Percentiles rank a stretch among this genome's conserved stretches.
These are phyloP conservation scores for Termitomyces sp. DNA, from an alignment of 768 basidiomycete genomes.

Conservation along the genomic window DNA sequence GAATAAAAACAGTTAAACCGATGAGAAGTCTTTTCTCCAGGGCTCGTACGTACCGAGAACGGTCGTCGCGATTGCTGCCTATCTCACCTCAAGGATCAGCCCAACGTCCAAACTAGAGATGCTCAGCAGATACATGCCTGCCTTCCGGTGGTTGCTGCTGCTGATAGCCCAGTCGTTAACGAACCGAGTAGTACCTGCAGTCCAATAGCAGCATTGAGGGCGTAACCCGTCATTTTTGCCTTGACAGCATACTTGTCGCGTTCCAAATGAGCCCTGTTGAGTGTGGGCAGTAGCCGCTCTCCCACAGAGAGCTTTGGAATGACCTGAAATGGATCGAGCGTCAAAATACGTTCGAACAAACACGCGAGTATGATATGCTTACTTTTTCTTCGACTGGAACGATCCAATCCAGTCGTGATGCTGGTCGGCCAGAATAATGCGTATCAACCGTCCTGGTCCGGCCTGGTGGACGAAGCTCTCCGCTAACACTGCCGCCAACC, in stretches of 20 bases:
- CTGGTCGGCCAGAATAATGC: conserved; percentile 9
- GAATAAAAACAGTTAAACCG: neutral
- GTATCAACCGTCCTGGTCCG: conserved; percentile 11
- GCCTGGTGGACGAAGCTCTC: conserved; percentile 5
- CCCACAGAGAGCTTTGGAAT: conserved; percentile 31
- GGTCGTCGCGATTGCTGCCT: conserved; percentile 32
- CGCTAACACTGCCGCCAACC: conserved; percentile 2
- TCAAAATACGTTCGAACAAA: neutral
- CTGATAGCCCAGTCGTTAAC: conserved; percentile 61
- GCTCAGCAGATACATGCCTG: conserved; percentile 27
- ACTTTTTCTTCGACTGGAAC: conserved; percentile 21
- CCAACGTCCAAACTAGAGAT: neutral
- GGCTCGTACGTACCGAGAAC: conserved; percentile 26
- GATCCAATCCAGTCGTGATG: conserved; percentile 33
- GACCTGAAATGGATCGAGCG: neutral
- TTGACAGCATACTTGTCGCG: conserved; percentile 40
- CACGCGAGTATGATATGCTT: neutral
- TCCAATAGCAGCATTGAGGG: conserved; percentile 47
- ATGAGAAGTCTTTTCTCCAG: neutral
- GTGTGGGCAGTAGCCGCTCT: conserved; percentile 51
- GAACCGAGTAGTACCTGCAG: conserved; percentile 62
- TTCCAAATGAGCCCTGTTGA: conserved; percentile 39
- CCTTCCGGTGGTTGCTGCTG: conserved; percentile 30
- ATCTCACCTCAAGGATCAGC: neutral
- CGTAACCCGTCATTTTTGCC: conserved; percentile 34